Percentiles rank a stretch among this genome's conserved stretches.
Evolutionary conservation across 371 early-diverging fungal species (phyloP).

Genomic region (Actinomortierella ambigua): DNA sequence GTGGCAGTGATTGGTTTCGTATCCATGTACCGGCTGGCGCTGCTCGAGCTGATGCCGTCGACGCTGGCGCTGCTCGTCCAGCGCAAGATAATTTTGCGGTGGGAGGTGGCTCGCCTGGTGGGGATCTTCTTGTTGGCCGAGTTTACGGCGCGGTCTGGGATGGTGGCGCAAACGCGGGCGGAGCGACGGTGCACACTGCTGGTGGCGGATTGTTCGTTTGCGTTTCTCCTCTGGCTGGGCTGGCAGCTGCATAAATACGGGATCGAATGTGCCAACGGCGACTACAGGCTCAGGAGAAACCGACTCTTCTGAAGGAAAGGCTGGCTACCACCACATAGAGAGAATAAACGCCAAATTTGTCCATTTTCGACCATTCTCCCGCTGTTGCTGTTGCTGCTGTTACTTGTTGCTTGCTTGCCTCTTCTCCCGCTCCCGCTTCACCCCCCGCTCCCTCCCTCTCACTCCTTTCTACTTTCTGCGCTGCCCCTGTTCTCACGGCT

Average conservation of each 20-base stretch:
- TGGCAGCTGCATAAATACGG: constrained; percentile 46
- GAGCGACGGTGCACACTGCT: constrained; percentile 35
- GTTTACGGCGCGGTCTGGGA: constrained; percentile 41
- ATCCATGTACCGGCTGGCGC: too few species aligned
- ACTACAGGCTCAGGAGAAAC: too few species aligned
- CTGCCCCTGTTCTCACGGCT: not conserved
- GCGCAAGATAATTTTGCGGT: too few species aligned
- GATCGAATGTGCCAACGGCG: constrained; percentile 15
- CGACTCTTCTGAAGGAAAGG: too few species aligned
- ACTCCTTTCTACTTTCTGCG: not conserved
- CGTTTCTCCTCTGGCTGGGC: constrained; percentile 33
- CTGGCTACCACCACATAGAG: too few species aligned
- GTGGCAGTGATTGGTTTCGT: too few species aligned
- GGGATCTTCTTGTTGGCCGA: constrained; percentile 34
- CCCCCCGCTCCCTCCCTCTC: not conserved
- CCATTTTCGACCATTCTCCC: too few species aligned
- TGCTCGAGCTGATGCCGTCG: too few species aligned
- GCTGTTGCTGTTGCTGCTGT: too few species aligned
- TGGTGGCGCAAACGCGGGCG: constrained; percentile 33
- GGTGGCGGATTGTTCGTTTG: constrained; percentile 38
- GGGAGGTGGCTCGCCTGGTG: constrained; percentile 25
- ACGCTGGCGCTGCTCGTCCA: too few species aligned
- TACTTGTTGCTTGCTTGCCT: too few species aligned
- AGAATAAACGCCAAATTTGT: too few species aligned
- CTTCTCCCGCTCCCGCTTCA: not conserved